Evolutionary conservation across 805 yeast genomes (phyloP).

Genomic region (Starmerella vitae): DNA sequence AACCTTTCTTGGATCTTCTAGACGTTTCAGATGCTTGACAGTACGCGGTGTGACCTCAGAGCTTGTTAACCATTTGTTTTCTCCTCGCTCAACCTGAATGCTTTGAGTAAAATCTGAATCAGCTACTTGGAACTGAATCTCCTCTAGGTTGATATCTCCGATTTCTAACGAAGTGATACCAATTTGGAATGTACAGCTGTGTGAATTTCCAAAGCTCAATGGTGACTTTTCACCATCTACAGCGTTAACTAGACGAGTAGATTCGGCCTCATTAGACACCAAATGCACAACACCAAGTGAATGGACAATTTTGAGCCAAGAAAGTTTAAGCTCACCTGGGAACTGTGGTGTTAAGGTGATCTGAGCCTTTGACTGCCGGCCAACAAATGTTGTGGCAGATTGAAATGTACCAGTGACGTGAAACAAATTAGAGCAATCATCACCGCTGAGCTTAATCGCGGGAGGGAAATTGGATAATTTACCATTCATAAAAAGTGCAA

Average conservation of each 20-base stretch:
- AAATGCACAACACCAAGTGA: constrained; percentile 10
- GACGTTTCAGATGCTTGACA: constrained; percentile 8
- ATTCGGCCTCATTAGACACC: neutral
- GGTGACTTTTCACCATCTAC: constrained; percentile 4
- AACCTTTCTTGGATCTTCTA: constrained; percentile 5
- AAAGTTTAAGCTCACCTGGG: constrained; percentile 7
- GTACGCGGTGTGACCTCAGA: constrained; percentile 3
- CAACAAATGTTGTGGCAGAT: constrained; percentile 13
- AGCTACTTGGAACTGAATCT: constrained; percentile 11
- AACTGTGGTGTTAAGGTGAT: constrained; percentile 16
- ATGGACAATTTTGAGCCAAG: constrained; percentile 10
- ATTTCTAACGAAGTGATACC: constrained; percentile 19
- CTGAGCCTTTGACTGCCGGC: constrained; percentile 17
- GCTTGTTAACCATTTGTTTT: constrained; percentile 7
- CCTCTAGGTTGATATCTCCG: constrained; percentile 21
- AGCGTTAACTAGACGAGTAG: neutral
- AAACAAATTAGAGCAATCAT: constrained; percentile 8
- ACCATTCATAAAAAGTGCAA: constrained; percentile 11
- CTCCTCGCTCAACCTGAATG: constrained; percentile 2
- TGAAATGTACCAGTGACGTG: constrained; percentile 14
- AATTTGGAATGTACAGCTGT: constrained; percentile 22
- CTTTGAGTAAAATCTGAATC: constrained; percentile 11
- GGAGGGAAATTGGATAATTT: constrained; percentile 2
- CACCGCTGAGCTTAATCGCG: neutral
- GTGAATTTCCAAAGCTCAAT: constrained; percentile 18